phyloP scores from a whole-genome alignment of 768 basidiomycete genomes.

The Daedaleopsis nitida region DNA sequence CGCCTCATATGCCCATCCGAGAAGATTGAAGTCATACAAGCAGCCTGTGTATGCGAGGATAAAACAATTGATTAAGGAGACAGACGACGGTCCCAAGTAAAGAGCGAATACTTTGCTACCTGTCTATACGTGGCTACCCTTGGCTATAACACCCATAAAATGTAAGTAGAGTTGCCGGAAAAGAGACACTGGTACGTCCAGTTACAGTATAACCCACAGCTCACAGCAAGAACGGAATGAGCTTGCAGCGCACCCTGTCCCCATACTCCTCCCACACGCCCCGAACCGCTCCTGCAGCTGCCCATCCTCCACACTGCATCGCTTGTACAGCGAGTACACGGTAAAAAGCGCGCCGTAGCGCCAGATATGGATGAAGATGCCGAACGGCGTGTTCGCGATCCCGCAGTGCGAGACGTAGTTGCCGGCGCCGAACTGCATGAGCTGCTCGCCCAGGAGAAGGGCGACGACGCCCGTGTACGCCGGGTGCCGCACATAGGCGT shows the following conservation, averaged over 20 bases:
- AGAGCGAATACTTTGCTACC: too few relatives aligned
- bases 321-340: conserved; percentile 7
- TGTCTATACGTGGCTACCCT: too few relatives aligned
- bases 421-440: conserved; percentile 4
- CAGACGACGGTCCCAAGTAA: too few relatives aligned
- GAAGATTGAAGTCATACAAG: too few relatives aligned
- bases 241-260: conserved; percentile 22
- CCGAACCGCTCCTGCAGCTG: conserved; percentile 24
- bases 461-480: conserved; percentile 33
- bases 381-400: conserved; percentile 7
- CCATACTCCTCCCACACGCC: conserved; percentile 25
- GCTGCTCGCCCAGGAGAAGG: conserved; percentile 5
- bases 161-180: too few relatives aligned
- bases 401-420: conserved; percentile 8
- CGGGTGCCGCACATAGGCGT: conserved; percentile 42
- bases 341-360: conserved; percentile 1
- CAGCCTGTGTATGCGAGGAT: too few relatives aligned
- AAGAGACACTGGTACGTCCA: too few relatives aligned
- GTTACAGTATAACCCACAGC: too few relatives aligned
- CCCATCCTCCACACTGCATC: conserved; percentile 26
- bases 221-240: conserved; percentile 24
- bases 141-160: too few relatives aligned
- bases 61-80: too few relatives aligned
- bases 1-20: too few relatives aligned
- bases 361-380: background rate